Base-by-base conservation (phyloP, 2,329 filamentous ascomycete genomes). In the Lasiodiplodia sp. region DNA sequence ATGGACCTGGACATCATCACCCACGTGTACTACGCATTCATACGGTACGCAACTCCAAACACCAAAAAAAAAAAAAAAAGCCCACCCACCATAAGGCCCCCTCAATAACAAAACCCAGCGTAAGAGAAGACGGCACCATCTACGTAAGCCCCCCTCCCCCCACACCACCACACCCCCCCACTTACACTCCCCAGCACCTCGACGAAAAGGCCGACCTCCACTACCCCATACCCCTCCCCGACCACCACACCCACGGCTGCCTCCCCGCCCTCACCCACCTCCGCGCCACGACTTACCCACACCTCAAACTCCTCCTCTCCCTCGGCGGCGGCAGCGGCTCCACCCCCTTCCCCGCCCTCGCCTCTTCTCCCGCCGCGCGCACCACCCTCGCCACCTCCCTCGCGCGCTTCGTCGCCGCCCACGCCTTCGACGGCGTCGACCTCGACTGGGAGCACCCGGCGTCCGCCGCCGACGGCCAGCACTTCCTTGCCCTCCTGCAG, bases 361-460 rank as follows among this genome's bases (percentile, higher is more conserved):
- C 92, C 28, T 83, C 85, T 49, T 87, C 85, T 76, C 83, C 86
- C 34, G 76, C 85, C 10, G 79, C 85, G 3, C 84, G 91, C 68
- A 87, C 92, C 73, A 90, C 86, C 72, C 94, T 95, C 83, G 91
- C 88, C n/a, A 83, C 86, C 68, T 90, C 89, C 12, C 90, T 90
- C 12, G 83, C 86, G 69, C 86, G 84, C 3, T 80, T 95, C 56
- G 87, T 94, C n/a, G 87, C 92, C 71, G 86, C 88, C 23, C 93
- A 90, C 64, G 89, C 88, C 0, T 84, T 93, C 12, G 89, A 93
- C 75, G 91, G 91, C 47, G 14, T 52, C 40, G 60, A 64, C 60
- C 4, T 96, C 76, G 90, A 92, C 74, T 96, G 92, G 92, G 89
- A 93, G 76, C 91, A 93, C 73, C 92, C 92, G 2, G 84, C 86